Base-by-base conservation (phyloP, 371 early-diverging fungal species). In the Chytridiales sp. region DNA sequence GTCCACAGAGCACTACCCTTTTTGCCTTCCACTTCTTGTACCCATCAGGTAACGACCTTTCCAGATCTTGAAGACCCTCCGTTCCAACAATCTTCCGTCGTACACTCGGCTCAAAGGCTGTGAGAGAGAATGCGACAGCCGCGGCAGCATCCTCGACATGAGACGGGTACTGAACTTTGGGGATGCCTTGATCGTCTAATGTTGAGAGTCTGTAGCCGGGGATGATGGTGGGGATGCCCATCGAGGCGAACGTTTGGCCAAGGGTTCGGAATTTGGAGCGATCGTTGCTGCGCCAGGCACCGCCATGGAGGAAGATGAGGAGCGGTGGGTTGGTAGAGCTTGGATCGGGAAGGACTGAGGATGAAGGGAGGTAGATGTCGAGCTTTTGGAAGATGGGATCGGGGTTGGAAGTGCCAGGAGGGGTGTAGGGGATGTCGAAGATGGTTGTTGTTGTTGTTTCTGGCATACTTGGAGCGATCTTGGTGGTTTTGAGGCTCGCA, bases 251-350 rank as follows among this genome's bases (percentile, higher is more conserved):
- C 13, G 56, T 56, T 47, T 63, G 43, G 43, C 76, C 84, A 32
- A 88, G 69, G 24, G 69, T 49, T 9, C 39, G 60, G 48, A 80
- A 86, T 26, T 81, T 83, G 24, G 67, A 36, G 65, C 90, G 89
- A 67, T 89, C 88, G 56, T 87, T 89, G 0, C 85, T 74, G 22
- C 87, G 76, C 93, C 93, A 93, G 3, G 91, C 89, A 4, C 93
- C 93, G 31, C 93, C 91, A 68, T 90, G 90, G 19, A 90, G 69
- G 69, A 51, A 85, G n/a, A n/a, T n/a, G n/a, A n/a, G n/a, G n/a
- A n/a, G n/a, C n/a, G n/a, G n/a, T n/a, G n/a, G n/a, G n/a, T n/a
- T n/a, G n/a, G n/a, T n/a, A n/a, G n/a, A n/a, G n/a, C n/a, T n/a
- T n/a, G n/a, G n/a, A n/a, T n/a, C n/a, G n/a, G n/a, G n/a, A n/a